Evolutionary conservation across 352 stramenopile species (phyloP), one percentile per base, ranked within the genome.

Genomic region (Phytophthora chlamydospora): DNA sequence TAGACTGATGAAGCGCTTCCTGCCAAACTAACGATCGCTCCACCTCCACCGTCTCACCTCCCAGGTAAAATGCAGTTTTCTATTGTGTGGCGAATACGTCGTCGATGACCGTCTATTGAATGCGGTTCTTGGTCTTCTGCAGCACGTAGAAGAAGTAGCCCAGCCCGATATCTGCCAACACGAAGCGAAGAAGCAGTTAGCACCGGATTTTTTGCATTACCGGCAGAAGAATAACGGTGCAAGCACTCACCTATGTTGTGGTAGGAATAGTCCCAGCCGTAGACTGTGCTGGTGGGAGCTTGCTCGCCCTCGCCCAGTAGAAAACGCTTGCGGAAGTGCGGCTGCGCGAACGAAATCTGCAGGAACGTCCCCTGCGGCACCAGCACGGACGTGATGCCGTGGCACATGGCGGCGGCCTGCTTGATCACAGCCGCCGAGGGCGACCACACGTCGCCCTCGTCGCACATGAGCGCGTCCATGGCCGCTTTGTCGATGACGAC

Each of bases 401-500:
- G 53, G 50, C 82, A 91, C 80, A 90, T 92, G 16, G 68, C 72
- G 19, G 69, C 40, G 11, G 68, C 76, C 43, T 76, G 52, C 31
- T 81, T 58, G 16, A 90, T 80, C 27, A 87, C 60, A n/a, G 63
- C 41, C 17, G 80, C 55, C 0, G 75, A 73, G 2, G 86, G 86
- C 14, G 80, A 82, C 86, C 86, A 93, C 8, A 85, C 79, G 62
- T 92, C 82, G 38, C 75, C 81, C 62, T 91, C 83, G 45, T 89
- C 80, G 31, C 77, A 80, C 63, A 94, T 85, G 21, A 95, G 71
- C 19, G 86, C 86, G 57, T 95, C 86, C 86, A 95, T 95, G 12
- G 83, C 83, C 19, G 86, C 86, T 66, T 95, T 95, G 62, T 95
- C 86, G 29, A 95, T 81, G 17, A 95, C 81, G 13, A 92, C 68